Base-by-base conservation (phyloP, 2,329 filamentous ascomycete species). In the Alternaria angustiovoidea region DNA sequence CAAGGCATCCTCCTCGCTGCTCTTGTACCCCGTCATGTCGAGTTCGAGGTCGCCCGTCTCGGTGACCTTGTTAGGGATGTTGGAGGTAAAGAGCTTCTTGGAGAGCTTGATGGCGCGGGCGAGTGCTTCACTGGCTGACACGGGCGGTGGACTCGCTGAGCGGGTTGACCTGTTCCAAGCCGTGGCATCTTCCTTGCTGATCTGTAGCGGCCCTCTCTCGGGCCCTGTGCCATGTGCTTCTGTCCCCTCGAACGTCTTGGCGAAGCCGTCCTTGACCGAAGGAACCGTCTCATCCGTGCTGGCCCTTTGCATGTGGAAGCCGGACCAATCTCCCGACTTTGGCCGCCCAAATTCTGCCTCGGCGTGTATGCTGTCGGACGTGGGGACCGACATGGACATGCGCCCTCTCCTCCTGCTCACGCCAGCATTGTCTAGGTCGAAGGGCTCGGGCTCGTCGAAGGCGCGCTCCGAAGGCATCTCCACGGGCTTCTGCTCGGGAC, bases 11-110 rank as follows among this genome's bases (percentile, higher is more conserved):
- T 96, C 93, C 68, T 98, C 94, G 72, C 89, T 96, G 76, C 90
- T 92, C 79, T 97, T 98, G 81, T 97, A 97, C 0, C 93, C 93
- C 0, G 93, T 94, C 94, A 99, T 97, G 77, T 99, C 95, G 53
- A 99, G 83, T 93, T 98, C 98, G 56, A 99, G 83, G 78, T 99
- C 95, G 16, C 95, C 95, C 0, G 88, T 91, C 58, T 96, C 93
- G 1, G 91, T 98, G n/a, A 99, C 89, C 66, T 92, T 90, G 58
- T 91, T 95, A 6, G 93, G 93, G 60, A 99, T 98, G 74, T 98
- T 97, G 48, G 91, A 95, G 3, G 88, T 90, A 46, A 92, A 92
- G 3, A 99, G 85, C 76, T 94, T 94, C 75, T 92, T 91, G 9
- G 94, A 97, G 11, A 99, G 84, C 28, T 90, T 88, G 74, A 91